A percentile compares a stretch with the other conserved stretches of the same genome.
These are phyloP conservation scores for Schoenoplectus tabernaemontani DNA, from an alignment of 202 grass and related monocot genomes.

Conservation along the genomic window DNA sequence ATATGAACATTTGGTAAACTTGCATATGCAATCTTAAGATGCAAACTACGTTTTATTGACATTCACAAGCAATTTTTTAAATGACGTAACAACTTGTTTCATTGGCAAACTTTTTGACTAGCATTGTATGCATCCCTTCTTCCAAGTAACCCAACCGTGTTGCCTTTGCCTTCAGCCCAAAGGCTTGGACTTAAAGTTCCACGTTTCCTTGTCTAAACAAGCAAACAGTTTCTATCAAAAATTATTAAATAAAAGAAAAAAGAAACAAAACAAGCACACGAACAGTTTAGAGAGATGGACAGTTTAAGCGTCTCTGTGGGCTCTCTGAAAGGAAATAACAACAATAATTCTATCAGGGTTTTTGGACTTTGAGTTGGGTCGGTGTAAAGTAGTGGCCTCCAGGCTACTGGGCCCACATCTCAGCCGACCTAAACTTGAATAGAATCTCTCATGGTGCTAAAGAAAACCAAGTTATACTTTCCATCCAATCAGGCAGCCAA, in stretches of 20 bases:
- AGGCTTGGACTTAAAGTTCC: not conserved
- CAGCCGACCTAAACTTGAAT: not conserved
- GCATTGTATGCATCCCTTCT: not conserved
- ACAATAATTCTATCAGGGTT: not conserved
- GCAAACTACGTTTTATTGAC: not conserved
- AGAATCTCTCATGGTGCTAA: not conserved
- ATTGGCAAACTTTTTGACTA: not conserved
- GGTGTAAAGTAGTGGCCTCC: conserved; percentile 5
- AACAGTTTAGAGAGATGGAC: not conserved
- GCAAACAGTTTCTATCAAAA: not conserved
- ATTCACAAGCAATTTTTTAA: not conserved
- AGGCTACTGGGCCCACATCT: not conserved
- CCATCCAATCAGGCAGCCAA: conserved; percentile 7
- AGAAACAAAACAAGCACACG: not conserved
- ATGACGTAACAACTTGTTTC: not conserved
- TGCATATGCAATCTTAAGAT: not conserved
- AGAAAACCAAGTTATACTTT: not conserved
- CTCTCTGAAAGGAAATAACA: conserved; percentile 4
- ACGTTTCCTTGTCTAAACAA: not conserved
- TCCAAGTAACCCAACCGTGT: not conserved
- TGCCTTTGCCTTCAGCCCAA: not conserved
- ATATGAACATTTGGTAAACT: not conserved
- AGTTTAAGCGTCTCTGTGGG: not conserved
- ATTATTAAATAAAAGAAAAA: not conserved
- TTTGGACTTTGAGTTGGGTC: no score